Conservation (phyloP, 2,329 filamentous ascomycete genomes). For the Pyrenophora tritici-repentis region DNA sequence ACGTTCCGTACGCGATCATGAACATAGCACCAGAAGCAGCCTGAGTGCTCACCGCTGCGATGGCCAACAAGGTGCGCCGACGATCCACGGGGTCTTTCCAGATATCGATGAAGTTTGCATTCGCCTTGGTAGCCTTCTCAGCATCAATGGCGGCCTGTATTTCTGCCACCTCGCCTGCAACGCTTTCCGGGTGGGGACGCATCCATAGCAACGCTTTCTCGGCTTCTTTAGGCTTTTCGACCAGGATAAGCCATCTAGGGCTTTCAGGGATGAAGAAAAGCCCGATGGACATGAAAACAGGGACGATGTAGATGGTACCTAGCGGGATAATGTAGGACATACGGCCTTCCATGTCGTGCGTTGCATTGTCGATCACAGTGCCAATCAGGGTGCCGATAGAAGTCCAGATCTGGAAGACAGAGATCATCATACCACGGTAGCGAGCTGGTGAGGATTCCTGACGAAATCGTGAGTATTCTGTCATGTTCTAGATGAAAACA, state of each 20-base stretch:
- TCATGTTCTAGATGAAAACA: neutral
- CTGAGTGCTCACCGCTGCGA: conserved; percentile 57
- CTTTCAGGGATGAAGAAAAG: conserved; percentile 43
- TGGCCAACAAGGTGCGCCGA: conserved; percentile 55
- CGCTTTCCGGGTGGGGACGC: conserved; percentile 27
- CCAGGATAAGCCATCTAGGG: conserved; percentile 53
- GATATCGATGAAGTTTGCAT: conserved; percentile 57
- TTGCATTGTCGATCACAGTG: conserved; percentile 59
- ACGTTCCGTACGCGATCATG: conserved; percentile 43
- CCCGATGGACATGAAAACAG: conserved; percentile 52
- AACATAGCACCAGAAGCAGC: conserved; percentile 62
- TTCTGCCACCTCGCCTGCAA: conserved; percentile 30
- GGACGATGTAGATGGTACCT: conserved; percentile 60
- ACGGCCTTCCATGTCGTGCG: conserved; percentile 25
- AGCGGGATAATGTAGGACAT: conserved; percentile 54
- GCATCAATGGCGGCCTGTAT: conserved; percentile 37
- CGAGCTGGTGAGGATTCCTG: conserved; percentile 55
- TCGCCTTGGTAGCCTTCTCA: conserved; percentile 54
- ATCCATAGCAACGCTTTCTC: conserved; percentile 34
- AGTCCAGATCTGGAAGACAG: conserved; percentile 56
- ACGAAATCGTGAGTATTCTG: neutral
- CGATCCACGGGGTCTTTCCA: conserved; percentile 59
- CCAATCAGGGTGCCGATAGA: conserved; percentile 52
- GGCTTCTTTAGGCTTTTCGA: conserved; percentile 26
- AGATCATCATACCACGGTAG: conserved; percentile 57